Base-by-base conservation (phyloP, 2,329 filamentous ascomycete genomes). In the Colletotrichum orbiculare region DNA sequence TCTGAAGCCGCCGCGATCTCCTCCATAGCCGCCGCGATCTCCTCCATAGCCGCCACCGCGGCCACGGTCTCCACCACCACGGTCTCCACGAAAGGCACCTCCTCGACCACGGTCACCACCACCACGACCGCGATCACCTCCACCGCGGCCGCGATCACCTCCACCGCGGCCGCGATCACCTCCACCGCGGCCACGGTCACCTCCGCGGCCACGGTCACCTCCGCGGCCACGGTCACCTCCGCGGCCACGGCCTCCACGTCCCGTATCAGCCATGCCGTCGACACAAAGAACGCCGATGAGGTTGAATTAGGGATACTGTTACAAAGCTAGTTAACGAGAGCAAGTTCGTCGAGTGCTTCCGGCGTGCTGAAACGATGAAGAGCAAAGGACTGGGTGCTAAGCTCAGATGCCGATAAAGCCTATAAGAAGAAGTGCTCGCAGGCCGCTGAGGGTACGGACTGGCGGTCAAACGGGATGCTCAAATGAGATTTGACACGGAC, bases 31-130 rank as follows among this genome's bases (percentile, higher is more conserved):
- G 10, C 62, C 64, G 17, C 66, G 52, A 17, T 61, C 62, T 46
- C 62, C 53, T 6, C 63, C 53, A 8, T 64, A 43, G 5, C 67
- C 68, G 38, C 63, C 60, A 6, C 62, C 63, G 33, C 68, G 45
- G 17, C 25, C 25, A 25, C 25, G 25, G 25, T 25, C 25, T 25
- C 25, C 25, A 25, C 64, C 66, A 43, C 65, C 59, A 8, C 63
- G 62, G 7, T 67, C 54, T 8, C 68, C 68, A 17, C 67, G 59
- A 46, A 67, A 69, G 35, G 55, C 46, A 17, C 67, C 60, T 6
- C 60, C 56, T 48, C 64, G 25, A 25, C 25, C 25, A 25, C 25
- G 25, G 25, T 25, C 64, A 35, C 69, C 69, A 12, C 71, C 63
- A 39, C 69, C 55, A 39, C 67, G 56, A n/a, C 60, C 59, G 5